phyloP scores from a whole-genome alignment of 768 basidiomycete genomes.

The Rhodosporidiobolus sp. region DNA sequence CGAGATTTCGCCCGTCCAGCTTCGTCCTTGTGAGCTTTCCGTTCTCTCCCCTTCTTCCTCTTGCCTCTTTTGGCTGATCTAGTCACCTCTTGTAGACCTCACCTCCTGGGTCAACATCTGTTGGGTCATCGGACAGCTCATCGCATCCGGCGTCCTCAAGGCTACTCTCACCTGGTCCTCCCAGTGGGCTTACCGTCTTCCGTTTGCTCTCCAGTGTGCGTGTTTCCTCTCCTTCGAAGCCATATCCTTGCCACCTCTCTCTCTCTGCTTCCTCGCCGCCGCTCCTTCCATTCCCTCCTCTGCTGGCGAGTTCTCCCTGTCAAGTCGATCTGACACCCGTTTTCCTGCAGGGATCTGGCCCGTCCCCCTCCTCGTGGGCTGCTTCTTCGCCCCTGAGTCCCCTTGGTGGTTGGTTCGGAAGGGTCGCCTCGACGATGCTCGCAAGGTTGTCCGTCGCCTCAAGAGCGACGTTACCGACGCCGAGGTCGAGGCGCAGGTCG shows the following conservation, averaged over 20 bases:
- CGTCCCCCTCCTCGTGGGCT: conserved; percentile 46
- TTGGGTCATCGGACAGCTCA: conserved; percentile 45
- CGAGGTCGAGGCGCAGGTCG: conserved; percentile 34
- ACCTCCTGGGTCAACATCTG: conserved; percentile 49
- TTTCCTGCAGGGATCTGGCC: conserved; percentile 49
- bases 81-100: conserved; percentile 19
- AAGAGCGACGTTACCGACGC: conserved; percentile 38
- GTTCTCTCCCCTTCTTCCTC: conserved; percentile 44
- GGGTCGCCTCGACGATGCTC: conserved; percentile 47
- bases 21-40: conserved; percentile 39
- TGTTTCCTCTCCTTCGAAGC: too few relatives aligned
- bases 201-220: conserved; percentile 36
- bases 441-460: conserved; percentile 41
- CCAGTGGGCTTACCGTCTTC: conserved; percentile 41
- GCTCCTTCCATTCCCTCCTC: conserved; percentile 6
- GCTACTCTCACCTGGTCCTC: conserved; percentile 37
- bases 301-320: too few relatives aligned
- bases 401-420: conserved; percentile 49
- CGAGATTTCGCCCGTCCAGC: conserved; percentile 31
- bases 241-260: neutral
- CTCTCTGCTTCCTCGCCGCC: neutral
- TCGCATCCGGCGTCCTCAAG: conserved; percentile 44
- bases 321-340: too few relatives aligned
- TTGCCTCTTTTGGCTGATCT: conserved; percentile 22
- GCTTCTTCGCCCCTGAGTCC: conserved; percentile 44